These are phyloP conservation scores for Blastocystis sp. DNA, from an alignment of 352 stramenopile genomes.

Conservation along the genomic window DNA sequence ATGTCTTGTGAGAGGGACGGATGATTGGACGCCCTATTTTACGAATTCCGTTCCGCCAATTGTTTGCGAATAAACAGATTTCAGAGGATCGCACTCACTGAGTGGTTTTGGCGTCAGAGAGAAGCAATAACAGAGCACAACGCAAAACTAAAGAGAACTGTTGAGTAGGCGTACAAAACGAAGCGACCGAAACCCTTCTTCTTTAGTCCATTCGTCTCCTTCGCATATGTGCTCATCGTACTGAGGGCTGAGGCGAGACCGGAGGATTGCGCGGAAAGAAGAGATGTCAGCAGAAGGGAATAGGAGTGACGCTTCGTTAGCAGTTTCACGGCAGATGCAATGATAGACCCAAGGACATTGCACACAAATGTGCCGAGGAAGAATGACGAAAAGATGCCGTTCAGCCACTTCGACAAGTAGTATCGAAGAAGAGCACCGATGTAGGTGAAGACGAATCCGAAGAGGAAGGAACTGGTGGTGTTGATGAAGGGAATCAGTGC, in stretches of 20 bases:
- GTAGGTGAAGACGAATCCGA: background rate
- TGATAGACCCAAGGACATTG: background rate
- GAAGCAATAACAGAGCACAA: background rate
- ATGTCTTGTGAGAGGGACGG: too few relatives aligned
- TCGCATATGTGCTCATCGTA: constrained; percentile 39
- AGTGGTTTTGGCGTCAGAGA: background rate
- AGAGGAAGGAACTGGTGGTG: background rate
- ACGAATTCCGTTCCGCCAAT: background rate
- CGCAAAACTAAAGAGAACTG: constrained; percentile 21
- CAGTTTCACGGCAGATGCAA: background rate
- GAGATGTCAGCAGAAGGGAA: background rate
- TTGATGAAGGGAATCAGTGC: constrained; percentile 1
- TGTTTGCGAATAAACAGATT: background rate
- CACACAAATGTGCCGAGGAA: constrained; percentile 30
- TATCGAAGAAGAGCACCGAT: constrained; percentile 12
- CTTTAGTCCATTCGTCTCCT: constrained; percentile 1
- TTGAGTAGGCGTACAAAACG: background rate
- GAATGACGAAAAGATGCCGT: background rate
- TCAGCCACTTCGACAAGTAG: constrained; percentile 23
- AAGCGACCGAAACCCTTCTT: background rate
- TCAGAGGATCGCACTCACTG: background rate
- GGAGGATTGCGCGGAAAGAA: background rate
- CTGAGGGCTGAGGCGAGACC: background rate
- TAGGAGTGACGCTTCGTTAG: background rate
- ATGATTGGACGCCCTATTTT: background rate